Base-by-base conservation (phyloP, 2,329 filamentous ascomycete genomes). In the Scedosporium aurantiacum region DNA sequence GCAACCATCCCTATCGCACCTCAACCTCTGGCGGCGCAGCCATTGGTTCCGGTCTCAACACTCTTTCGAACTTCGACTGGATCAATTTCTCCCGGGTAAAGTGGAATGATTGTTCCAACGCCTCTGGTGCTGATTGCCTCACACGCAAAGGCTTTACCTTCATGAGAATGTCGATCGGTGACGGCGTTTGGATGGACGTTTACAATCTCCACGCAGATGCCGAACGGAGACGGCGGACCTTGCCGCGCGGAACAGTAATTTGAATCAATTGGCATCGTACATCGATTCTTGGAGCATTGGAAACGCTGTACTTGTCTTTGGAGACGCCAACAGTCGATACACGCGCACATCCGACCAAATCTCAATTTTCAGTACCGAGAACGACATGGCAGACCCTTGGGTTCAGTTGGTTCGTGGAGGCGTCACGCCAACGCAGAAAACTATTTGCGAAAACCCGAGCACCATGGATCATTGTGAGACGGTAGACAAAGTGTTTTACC, bases 81-180 rank as follows among this genome's bases (percentile, higher is more conserved):
- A 70, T 80, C 5, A 77, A 80, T 63, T 82, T 83, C 65, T 72
- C 75, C 52, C 80, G 85, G 14, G 72, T 79, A 57, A 83, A 84
- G 67, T 89, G 86, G 84, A 70, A 76, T 25, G 74, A 69, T 2
- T 87, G 85, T 72, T 82, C 80, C 62, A 70, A 82, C 67, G 77
- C 78, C 41, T 82, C 80, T 0, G 78, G 77, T 0, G 67, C 70
- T 1, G 86, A 89, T 69, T 88, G 86, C 68, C 72, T 88, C 64
- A 88, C 85, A 0, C 86, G 84, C 23, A 89, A 89, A 71, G 86
- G 86, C 14, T 88, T 87, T 70, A 87, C 84, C 0, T 83, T 84
- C 57, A 87, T 88, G 84, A 79, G 84, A 12, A 70, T 80, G 47
- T 71, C 76, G 21, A 65, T 87, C 14, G 77, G 75, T 7, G 73